phyloP scores from a whole-genome alignment of 2,329 filamentous ascomycete genomes.

The Trichoderma lentiforme region DNA sequence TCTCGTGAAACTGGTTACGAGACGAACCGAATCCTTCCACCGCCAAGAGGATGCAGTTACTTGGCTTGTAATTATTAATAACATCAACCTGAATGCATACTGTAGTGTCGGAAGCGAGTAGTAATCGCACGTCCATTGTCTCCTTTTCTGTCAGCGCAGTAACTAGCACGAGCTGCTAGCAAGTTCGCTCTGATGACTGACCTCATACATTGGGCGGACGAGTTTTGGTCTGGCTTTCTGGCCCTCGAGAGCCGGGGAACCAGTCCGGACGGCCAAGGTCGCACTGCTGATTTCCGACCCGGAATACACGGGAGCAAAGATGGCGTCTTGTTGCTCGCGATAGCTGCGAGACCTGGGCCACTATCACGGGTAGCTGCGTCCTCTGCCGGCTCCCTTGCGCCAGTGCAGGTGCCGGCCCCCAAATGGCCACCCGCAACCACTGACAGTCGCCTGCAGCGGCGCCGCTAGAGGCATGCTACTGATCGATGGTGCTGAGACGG shows the following conservation, averaged over 20 bases:
- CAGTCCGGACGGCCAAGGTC: neutral
- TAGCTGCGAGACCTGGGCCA: slow-evolving; percentile 3
- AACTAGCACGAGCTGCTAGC: neutral
- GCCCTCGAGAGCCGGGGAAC: neutral
- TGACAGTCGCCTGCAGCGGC: neutral
- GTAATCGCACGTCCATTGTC: neutral
- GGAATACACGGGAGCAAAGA: slow-evolving; percentile 5
- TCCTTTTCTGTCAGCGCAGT: neutral
- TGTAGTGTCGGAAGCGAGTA: neutral
- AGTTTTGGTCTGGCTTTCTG: neutral
- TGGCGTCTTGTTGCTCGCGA: neutral
- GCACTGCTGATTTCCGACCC: slow-evolving; percentile 7
- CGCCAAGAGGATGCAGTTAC: neutral
- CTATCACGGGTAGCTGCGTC: neutral
- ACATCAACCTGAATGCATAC: neutral
- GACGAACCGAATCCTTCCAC: neutral
- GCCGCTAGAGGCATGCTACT: neutral
- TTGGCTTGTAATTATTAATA: neutral
- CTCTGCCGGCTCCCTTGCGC: neutral
- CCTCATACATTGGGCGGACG: neutral
- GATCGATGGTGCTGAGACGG: neutral
- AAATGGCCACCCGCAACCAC: neutral
- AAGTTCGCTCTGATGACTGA: neutral
- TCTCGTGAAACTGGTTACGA: neutral
- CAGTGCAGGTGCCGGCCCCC: neutral